Evolutionary conservation across 2,329 filamentous ascomycete genomes (phyloP).

Genomic region (Talaromyces islandicus): DNA sequence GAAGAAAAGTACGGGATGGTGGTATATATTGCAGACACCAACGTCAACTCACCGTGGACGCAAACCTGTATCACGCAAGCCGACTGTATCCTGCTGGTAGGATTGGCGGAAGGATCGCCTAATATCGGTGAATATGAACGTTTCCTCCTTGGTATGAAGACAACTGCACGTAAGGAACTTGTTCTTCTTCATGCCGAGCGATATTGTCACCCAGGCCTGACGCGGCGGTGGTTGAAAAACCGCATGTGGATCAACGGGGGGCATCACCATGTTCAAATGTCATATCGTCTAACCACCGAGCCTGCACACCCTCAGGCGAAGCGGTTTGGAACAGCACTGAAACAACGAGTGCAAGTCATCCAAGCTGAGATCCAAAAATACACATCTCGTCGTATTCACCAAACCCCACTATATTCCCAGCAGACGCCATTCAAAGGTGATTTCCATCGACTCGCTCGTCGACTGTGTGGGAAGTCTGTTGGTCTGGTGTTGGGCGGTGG

Average conservation of each 20-base stretch:
- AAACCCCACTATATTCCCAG: slow-evolving; percentile 81
- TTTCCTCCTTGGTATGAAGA: slow-evolving; percentile 94
- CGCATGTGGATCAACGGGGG: slow-evolving; percentile 97
- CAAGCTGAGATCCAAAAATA: slow-evolving; percentile 99
- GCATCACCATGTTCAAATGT: slow-evolving; percentile 97
- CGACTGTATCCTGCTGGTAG: slow-evolving; percentile 90
- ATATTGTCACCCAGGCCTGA: slow-evolving; percentile 78
- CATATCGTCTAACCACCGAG: slow-evolving; percentile 69
- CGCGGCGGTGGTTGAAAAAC: slow-evolving; percentile 83
- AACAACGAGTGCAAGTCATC: slow-evolving; percentile 86
- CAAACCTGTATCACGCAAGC: slow-evolving; percentile 96
- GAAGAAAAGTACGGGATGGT: slow-evolving; percentile 97
- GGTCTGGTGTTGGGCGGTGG: slow-evolving; percentile 91
- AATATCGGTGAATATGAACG: slow-evolving; percentile 93
- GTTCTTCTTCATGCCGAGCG: slow-evolving; percentile 85
- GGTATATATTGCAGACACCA: slow-evolving; percentile 93
- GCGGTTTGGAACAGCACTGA: slow-evolving; percentile 76
- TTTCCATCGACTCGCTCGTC: slow-evolving; percentile 84
- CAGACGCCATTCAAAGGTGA: slow-evolving; percentile 94
- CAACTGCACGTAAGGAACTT: slow-evolving; percentile 86
- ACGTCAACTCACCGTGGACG: slow-evolving; percentile 95
- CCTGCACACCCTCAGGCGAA: slow-evolving; percentile 70
- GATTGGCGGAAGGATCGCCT: slow-evolving; percentile 81
- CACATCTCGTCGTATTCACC: slow-evolving; percentile 84
- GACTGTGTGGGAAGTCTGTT: slow-evolving; percentile 88